phyloP scores from a whole-genome alignment of 192 early-diverging fungal species.

The Backusella circina region DNA sequence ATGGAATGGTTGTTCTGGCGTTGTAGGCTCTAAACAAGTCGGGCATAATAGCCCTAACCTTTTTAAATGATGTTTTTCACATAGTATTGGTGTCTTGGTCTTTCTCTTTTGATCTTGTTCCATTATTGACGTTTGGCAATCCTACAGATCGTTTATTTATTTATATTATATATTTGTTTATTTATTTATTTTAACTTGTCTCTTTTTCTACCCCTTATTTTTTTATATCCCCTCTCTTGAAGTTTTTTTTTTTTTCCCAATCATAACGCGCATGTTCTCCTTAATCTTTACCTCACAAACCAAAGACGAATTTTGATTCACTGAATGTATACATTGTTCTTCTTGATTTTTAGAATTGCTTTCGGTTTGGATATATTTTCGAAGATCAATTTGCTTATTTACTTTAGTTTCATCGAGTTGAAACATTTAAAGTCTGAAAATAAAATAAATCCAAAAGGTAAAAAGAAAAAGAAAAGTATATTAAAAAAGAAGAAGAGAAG shows the following conservation, averaged over 20 bases:
- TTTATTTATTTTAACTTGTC: neutral
- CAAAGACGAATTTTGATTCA: neutral
- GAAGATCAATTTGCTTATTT: neutral
- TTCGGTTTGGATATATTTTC: neutral
- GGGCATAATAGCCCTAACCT: neutral
- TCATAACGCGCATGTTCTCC: neutral
- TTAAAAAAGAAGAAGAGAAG: neutral
- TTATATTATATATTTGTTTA: neutral
- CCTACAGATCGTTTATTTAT: neutral
- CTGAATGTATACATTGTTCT: neutral
- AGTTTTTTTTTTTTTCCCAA: slow-evolving; percentile 3
- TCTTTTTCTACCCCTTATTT: neutral
- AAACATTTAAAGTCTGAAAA: neutral
- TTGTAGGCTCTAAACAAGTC: neutral
- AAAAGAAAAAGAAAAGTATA: neutral
- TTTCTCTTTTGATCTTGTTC: neutral
- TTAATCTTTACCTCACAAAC: slow-evolving; percentile 7
- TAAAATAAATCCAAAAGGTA: neutral
- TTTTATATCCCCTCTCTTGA: slow-evolving; percentile 6
- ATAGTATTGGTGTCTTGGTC: neutral
- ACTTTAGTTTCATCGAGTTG: neutral
- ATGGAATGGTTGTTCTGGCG: neutral
- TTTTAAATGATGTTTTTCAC: neutral
- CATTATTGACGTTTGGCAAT: neutral
- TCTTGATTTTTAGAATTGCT: neutral